Evolutionary conservation across 2,329 filamentous ascomycete species (phyloP).

Genomic region (Trichophyton rubrum): DNA sequence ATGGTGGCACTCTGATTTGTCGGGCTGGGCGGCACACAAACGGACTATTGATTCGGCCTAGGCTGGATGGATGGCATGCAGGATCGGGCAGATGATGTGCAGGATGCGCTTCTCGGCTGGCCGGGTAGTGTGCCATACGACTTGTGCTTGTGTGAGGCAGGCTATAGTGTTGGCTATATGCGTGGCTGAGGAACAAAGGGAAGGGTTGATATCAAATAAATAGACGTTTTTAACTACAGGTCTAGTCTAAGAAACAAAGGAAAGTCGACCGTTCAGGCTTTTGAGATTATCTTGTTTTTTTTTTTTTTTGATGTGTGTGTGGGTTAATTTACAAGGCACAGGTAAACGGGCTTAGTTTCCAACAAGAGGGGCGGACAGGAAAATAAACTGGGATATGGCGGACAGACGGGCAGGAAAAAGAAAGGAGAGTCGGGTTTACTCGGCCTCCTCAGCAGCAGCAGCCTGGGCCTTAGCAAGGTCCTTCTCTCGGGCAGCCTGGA

Average conservation of each 20-base stretch:
- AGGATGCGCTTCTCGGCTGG: not conserved
- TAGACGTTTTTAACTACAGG: not conserved
- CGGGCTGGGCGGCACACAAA: not conserved
- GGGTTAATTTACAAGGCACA: constrained; percentile 5
- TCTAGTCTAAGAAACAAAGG: constrained; percentile 3
- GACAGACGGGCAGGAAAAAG: not conserved
- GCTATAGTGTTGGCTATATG: not conserved
- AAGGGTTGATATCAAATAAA: not conserved
- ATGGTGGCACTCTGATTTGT: not conserved
- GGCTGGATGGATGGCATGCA: not conserved
- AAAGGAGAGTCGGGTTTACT: not conserved
- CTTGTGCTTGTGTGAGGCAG: too few species aligned
- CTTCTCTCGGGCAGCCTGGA: constrained; percentile 34
- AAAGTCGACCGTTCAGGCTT: not conserved
- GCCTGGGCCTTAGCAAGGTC: constrained; percentile 28
- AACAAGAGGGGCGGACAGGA: not conserved
- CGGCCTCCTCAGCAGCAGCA: constrained; percentile 18
- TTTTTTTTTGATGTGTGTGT: not conserved
- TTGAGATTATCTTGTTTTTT: constrained; percentile 1
- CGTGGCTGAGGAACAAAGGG: not conserved
- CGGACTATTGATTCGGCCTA: not conserved
- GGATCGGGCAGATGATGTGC: not conserved
- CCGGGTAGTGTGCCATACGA: too few species aligned
- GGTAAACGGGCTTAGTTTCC: not conserved
- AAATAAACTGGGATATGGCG: not conserved